Conservation (phyloP, 106 monocot genomes). For the Apostasia shenzhenica region DNA sequence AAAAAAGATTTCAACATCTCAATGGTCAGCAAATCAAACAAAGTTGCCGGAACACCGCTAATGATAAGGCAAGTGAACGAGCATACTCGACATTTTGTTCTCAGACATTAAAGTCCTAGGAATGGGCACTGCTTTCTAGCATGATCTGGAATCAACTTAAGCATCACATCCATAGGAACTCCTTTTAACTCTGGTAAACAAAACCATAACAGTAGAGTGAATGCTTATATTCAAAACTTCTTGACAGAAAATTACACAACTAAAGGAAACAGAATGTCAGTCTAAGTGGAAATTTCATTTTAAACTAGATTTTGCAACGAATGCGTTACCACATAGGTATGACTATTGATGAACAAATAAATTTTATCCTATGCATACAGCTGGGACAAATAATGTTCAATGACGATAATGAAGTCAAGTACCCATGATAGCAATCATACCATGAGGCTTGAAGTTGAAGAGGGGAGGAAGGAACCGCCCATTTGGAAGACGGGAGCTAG, state of each 20-base stretch:
- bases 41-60: too few relatives aligned
- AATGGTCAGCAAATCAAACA: too few relatives aligned
- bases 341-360: too few relatives aligned
- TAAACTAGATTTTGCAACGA: not conserved
- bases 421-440: slow-evolving; percentile 10
- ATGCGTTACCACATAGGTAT: too few relatives aligned
- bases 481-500: slow-evolving; percentile 48
- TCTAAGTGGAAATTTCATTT: not conserved
- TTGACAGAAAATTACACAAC: not conserved
- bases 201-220: not conserved
- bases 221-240: too few relatives aligned
- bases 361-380: too few relatives aligned
- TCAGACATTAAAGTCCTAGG: slow-evolving; percentile 26
- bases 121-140: slow-evolving; percentile 63
- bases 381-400: not conserved
- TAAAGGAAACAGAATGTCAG: not conserved
- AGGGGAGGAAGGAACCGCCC: slow-evolving; percentile 54
- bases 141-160: slow-evolving; percentile 55
- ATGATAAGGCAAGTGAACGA: too few relatives aligned
- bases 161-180: slow-evolving; percentile 31
- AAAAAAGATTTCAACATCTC: too few relatives aligned
- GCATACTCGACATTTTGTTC: too few relatives aligned
- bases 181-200: slow-evolving; percentile 44
- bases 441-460: slow-evolving; percentile 59
- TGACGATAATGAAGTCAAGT: too few relatives aligned